phyloP scores from a whole-genome alignment of 164 flowering plant genomes.

The Annona squamosa region DNA sequence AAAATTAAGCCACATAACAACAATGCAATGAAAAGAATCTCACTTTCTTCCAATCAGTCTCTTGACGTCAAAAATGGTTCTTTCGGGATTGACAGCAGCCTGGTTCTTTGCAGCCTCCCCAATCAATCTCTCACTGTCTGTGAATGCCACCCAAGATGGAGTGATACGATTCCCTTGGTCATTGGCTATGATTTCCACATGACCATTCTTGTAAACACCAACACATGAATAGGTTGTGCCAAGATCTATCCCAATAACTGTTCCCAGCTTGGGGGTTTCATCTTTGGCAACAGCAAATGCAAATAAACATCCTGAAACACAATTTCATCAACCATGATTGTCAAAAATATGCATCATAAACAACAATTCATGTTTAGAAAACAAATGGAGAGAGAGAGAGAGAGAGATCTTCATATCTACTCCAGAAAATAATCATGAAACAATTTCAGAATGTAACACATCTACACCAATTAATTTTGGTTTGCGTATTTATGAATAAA shows the following conservation, averaged over 20 bases:
- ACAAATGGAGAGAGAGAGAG: too few relatives aligned
- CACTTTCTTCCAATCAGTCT: slow-evolving; percentile 85
- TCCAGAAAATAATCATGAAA: too few relatives aligned
- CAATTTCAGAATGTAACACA: too few relatives aligned
- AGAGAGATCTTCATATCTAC: too few relatives aligned
- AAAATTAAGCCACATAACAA: not conserved
- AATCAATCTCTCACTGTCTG: slow-evolving; percentile 65
- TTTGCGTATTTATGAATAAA: too few relatives aligned
- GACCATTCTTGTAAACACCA: slow-evolving; percentile 82
- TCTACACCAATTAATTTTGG: too few relatives aligned
- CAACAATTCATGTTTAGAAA: too few relatives aligned
- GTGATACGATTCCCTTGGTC: slow-evolving; percentile 90
- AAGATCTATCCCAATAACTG: slow-evolving; percentile 81
- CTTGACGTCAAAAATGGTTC: slow-evolving; percentile 78
- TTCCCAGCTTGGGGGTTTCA: slow-evolving; percentile 68
- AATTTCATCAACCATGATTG: too few relatives aligned
- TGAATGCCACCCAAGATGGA: slow-evolving; percentile 89
- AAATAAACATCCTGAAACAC: slow-evolving; percentile 37
- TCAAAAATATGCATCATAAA: too few relatives aligned
- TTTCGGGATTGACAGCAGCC: slow-evolving; percentile 66
- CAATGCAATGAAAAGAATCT: not conserved
- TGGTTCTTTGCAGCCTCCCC: slow-evolving; percentile 95
- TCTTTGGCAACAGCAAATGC: slow-evolving; percentile 57
- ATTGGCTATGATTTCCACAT: slow-evolving; percentile 86
- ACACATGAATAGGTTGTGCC: slow-evolving; percentile 91